Evolutionary conservation across 78 protist species (phyloP).

Genomic region (Salpingoeca rosetta): DNA sequence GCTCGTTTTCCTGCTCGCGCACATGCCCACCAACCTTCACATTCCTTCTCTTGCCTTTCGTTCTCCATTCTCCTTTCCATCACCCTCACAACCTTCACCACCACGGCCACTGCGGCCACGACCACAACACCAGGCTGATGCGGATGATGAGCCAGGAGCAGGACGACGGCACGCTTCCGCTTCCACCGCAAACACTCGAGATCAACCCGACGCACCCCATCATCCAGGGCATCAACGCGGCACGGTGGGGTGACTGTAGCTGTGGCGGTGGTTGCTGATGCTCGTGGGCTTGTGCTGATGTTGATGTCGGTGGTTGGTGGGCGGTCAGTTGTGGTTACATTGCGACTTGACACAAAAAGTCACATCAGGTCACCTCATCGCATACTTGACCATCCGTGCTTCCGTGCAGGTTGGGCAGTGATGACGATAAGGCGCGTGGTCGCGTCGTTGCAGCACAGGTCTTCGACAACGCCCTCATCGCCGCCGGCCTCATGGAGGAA

Average conservation of each 20-base stretch:
- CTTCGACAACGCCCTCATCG: conserved; percentile 71
- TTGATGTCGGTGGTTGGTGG: too few species aligned
- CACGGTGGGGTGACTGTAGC: not conserved
- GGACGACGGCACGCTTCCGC: conserved; percentile 8
- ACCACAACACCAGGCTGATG: too few species aligned
- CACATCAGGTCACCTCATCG: not conserved
- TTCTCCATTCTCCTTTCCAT: too few species aligned
- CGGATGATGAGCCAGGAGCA: conserved; percentile 15
- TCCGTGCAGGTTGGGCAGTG: too few species aligned
- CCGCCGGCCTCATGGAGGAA: conserved; percentile 85
- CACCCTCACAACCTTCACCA: too few species aligned
- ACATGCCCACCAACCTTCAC: not conserved
- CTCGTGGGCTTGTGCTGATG: too few species aligned
- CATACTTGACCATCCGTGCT: too few species aligned
- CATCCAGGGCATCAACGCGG: conserved; percentile 32
- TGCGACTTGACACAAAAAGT: not conserved
- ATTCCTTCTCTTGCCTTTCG: not conserved
- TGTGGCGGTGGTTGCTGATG: conserved; percentile 47
- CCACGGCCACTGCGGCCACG: too few species aligned
- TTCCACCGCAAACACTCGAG: conserved; percentile 49
- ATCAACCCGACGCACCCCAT: conserved; percentile 72
- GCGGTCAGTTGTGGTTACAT: too few species aligned
- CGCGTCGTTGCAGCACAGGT: too few species aligned
- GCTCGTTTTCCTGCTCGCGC: not conserved
- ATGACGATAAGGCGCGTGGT: too few species aligned